Evolutionary conservation across 805 yeast species (phyloP).

Genomic region (Myxozyma geophila): DNA sequence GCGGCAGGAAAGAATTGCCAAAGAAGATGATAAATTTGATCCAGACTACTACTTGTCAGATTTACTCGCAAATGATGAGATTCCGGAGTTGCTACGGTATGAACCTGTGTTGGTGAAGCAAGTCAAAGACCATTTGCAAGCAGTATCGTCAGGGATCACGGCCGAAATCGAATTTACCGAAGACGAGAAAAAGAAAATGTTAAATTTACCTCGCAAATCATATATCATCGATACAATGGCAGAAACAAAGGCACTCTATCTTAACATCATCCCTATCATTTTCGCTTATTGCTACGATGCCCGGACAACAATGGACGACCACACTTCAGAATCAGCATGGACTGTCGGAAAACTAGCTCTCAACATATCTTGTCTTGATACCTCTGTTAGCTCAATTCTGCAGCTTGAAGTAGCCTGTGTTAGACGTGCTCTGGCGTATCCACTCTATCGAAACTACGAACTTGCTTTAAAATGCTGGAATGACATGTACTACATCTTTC

Average conservation of each 20-base stretch:
- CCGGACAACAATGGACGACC: constrained; percentile 71
- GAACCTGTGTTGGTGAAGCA: constrained; percentile 37
- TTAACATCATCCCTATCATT: constrained; percentile 66
- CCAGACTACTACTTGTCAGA: constrained; percentile 90
- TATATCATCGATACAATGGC: constrained; percentile 54
- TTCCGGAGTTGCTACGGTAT: constrained; percentile 55
- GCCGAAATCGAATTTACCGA: constrained; percentile 50
- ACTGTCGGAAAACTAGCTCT: constrained; percentile 86
- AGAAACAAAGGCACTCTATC: constrained; percentile 60
- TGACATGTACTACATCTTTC: constrained; percentile 67
- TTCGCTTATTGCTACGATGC: constrained; percentile 77
- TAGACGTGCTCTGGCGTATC: constrained; percentile 76
- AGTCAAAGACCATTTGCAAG: constrained; percentile 16
- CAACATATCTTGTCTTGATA: constrained; percentile 72
- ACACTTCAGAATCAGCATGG: constrained; percentile 91
- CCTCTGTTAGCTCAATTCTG: constrained; percentile 50
- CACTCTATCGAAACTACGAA: constrained; percentile 73
- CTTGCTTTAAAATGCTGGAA: constrained; percentile 69
- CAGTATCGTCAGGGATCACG: neutral
- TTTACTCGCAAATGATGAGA: constrained; percentile 59
- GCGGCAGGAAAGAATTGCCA: constrained; percentile 64
- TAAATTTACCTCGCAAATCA: constrained; percentile 65
- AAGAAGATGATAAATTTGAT: constrained; percentile 78
- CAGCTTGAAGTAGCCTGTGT: constrained; percentile 64
- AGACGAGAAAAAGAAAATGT: constrained; percentile 69